Conservation (phyloP, 1,139 yeast species). For the Debaryomyces sp. region DNA sequence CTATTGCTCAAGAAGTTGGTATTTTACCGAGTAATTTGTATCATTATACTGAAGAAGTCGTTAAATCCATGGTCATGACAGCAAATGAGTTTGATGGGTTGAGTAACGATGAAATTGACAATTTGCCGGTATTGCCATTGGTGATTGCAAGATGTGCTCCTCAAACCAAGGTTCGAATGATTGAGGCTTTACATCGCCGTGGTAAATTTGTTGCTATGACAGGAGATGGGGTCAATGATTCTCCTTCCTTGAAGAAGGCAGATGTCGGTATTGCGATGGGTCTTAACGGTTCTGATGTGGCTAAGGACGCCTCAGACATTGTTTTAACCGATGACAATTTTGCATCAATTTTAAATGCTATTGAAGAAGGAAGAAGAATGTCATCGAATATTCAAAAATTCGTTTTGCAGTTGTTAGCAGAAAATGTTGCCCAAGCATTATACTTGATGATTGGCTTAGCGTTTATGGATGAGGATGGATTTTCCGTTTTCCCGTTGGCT, state of each 20-base stretch:
- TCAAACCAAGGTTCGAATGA: constrained; percentile 81
- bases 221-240: constrained; percentile 86
- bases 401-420: constrained; percentile 76
- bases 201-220: constrained; percentile 79
- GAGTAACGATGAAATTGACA: constrained; percentile 63
- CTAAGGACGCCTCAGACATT: constrained; percentile 79
- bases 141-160: constrained; percentile 89
- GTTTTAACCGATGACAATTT: constrained; percentile 76
- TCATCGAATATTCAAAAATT: constrained; percentile 79
- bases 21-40: constrained; percentile 71
- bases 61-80: constrained; percentile 72
- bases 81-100: constrained; percentile 73
- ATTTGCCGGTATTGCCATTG: constrained; percentile 69
- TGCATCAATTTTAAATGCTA: constrained; percentile 74
- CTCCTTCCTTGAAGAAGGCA: constrained; percentile 77
- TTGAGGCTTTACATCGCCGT: constrained; percentile 78
- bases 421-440: constrained; percentile 77
- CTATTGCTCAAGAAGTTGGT: constrained; percentile 86
- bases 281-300: constrained; percentile 78
- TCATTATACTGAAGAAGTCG: constrained; percentile 63
- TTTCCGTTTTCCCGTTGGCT: constrained; percentile 74
- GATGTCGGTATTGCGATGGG: constrained; percentile 93
- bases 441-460: constrained; percentile 73
- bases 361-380: constrained; percentile 85
- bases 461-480: constrained; percentile 59